Evolutionary conservation across 345 rosid species (phyloP), one percentile per base, ranked within the genome.

Genomic region (Physaria fendleri): DNA sequence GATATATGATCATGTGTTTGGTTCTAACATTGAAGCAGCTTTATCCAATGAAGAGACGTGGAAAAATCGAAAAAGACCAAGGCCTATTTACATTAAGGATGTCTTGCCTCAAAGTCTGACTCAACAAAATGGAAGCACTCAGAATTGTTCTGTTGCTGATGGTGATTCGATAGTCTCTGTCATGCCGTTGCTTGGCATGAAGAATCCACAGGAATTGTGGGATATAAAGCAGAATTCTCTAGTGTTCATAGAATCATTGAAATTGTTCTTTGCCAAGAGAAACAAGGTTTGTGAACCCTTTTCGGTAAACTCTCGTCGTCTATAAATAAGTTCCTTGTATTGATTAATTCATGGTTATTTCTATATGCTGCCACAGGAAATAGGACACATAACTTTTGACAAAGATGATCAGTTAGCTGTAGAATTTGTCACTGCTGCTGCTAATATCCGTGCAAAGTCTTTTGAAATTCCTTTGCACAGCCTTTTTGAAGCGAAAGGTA

Each of bases 401-500:
- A 94, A 94, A 78, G 99, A 94, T 78, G 99, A 94, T 73, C 99
- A 85, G 76, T 72, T 94, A 67, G 99, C 99, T 8, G 95, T 94
- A 69, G 99, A 90, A 68, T 78, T 94, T 76, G 97, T 94, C 38
- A 83, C 99, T 59, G 88, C 99, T 67, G 97, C 99, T 69, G 99
- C 99, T 64, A 94, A 94, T 79, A 85, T 94, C 66, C 79, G 97
- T 62, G 99, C 99, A 42, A 68, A 80, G 69, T 94, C 97, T 43
- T 94, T 94, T 57, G 95, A 88, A 53, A 94, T 94, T 76, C 85
- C 95, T 50, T 77, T 81, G 66, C 96, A 85, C 61, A 87, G 99
- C 77, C 92, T 94, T 75, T 94, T 94, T 81, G 99, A 94, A 83
- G 92, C 97, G 61, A 94, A 94, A 79, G 99, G 99, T 57, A 90